Evolutionary conservation across 2,329 filamentous ascomycete species (phyloP).

Genomic region (Ascochyta fabae): DNA sequence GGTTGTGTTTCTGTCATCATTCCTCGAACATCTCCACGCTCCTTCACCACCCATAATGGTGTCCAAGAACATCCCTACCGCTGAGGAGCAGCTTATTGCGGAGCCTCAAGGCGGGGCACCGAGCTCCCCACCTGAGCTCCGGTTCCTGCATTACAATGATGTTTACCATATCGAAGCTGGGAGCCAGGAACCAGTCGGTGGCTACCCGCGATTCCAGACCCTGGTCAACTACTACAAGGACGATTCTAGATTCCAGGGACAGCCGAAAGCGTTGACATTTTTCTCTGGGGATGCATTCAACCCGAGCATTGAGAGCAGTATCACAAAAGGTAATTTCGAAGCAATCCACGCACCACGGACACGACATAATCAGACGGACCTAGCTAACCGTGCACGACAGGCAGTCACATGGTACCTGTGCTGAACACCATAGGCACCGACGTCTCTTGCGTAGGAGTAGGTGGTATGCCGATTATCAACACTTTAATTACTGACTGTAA

Average conservation of each 20-base stretch:
- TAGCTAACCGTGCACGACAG: conserved; percentile 44
- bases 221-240: conserved; percentile 77
- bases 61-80: conserved; percentile 31
- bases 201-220: conserved; percentile 79
- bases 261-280: conserved; percentile 73
- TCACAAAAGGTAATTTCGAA: conserved; percentile 74
- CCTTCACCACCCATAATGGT: conserved; percentile 29
- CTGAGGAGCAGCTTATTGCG: conserved; percentile 49
- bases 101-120: conserved; percentile 52
- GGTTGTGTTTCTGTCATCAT: background rate
- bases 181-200: conserved; percentile 83
- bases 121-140: conserved; percentile 68
- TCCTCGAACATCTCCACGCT: background rate
- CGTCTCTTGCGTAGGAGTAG: conserved; percentile 80
- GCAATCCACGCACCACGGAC: background rate
- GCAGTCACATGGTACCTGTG: conserved; percentile 85
- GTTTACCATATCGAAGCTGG: conserved; percentile 84
- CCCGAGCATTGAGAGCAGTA: conserved; percentile 83
- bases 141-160: conserved; percentile 91
- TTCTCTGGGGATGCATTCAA: conserved; percentile 96
- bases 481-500: conserved; percentile 18
- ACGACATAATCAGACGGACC: background rate
- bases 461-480: conserved; percentile 39
- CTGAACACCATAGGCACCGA: conserved; percentile 79
- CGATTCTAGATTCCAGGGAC: conserved; percentile 64